Percentiles rank a stretch among this genome's conserved stretches.
Conservation (phyloP, 2,329 filamentous ascomycete species). For the Boeremia lycopersici region DNA sequence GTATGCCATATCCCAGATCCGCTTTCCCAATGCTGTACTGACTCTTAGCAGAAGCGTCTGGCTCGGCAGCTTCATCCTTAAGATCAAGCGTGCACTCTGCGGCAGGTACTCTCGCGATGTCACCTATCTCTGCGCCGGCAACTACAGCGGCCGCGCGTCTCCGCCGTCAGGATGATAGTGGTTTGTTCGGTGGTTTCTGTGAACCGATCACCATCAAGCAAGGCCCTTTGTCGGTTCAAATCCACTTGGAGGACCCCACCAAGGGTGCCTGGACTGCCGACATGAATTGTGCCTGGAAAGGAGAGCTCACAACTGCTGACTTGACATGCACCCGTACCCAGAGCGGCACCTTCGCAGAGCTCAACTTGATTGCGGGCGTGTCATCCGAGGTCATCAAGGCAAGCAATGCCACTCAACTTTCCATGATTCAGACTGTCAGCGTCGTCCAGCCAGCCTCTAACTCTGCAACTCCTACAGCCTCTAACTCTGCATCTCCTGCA, state of each 20-base stretch:
- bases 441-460: slow-evolving; percentile 22
- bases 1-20: neutral
- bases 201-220: slow-evolving; percentile 34
- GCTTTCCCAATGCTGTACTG: neutral
- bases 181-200: slow-evolving; percentile 18
- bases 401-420: slow-evolving; percentile 12
- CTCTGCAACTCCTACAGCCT: slow-evolving; percentile 11
- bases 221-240: slow-evolving; percentile 25
- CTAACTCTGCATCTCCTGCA: slow-evolving; percentile 11
- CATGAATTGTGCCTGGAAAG: slow-evolving; percentile 30
- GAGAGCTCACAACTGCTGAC: slow-evolving; percentile 27
- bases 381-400: slow-evolving; percentile 5
- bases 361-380: neutral
- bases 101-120: slow-evolving; percentile 4
- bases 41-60: slow-evolving; percentile 3
- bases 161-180: slow-evolving; percentile 21
- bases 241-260: slow-evolving; percentile 29
- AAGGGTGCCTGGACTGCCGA: slow-evolving; percentile 28
- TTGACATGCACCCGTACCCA: slow-evolving; percentile 28
- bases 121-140: slow-evolving; percentile 15
- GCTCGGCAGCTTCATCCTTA: neutral
- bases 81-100: neutral
- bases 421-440: slow-evolving; percentile 12
- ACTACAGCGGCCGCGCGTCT: slow-evolving; percentile 25
- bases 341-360: slow-evolving; percentile 16